A percentile compares a stretch with the other conserved stretches of the same genome.
These are phyloP conservation scores for Aspergillus fijiensis DNA, from an alignment of 2,329 filamentous ascomycete species.

Conservation along the genomic window DNA sequence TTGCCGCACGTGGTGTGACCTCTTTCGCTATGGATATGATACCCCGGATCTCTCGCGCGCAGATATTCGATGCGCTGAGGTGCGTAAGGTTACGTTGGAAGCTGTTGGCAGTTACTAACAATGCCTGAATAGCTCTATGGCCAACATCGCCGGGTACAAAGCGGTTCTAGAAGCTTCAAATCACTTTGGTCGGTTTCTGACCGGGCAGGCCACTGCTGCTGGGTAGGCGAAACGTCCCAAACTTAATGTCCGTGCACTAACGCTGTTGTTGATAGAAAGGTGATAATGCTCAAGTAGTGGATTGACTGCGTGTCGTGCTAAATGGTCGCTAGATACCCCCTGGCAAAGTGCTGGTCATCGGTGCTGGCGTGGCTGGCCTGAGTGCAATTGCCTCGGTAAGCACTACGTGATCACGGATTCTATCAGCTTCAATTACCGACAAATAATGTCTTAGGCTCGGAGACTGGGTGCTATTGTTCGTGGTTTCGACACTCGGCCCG, in stretches of 20 bases:
- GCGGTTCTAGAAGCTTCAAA: constrained; percentile 87
- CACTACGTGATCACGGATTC: not conserved
- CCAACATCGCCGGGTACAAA: constrained; percentile 92
- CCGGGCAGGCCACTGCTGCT: constrained; percentile 85
- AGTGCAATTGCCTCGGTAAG: constrained; percentile 77
- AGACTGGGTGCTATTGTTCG: constrained; percentile 86
- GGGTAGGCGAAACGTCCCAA: constrained; percentile 49
- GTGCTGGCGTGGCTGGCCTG: constrained; percentile 82
- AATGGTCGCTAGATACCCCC: constrained; percentile 67
- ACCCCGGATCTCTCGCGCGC: constrained; percentile 82
- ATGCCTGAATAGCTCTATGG: constrained; percentile 69
- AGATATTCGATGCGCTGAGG: constrained; percentile 78
- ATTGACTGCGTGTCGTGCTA: not conserved
- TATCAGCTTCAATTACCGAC: constrained; percentile 6
- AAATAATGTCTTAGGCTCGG: constrained; percentile 54
- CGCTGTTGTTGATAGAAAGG: constrained; percentile 24
- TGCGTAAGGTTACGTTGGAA: constrained; percentile 13
- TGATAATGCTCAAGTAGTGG: constrained; percentile 3
- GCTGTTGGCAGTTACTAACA: not conserved
- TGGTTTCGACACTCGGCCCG: constrained; percentile 87
- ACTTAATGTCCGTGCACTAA: constrained; percentile 24
- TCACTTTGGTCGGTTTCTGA: constrained; percentile 82
- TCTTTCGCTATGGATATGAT: constrained; percentile 92
- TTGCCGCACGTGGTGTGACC: constrained; percentile 70
- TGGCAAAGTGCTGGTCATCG: constrained; percentile 86